These are phyloP conservation scores for Linum lewisii DNA, from an alignment of 345 rosid species.

Conservation along the genomic window DNA sequence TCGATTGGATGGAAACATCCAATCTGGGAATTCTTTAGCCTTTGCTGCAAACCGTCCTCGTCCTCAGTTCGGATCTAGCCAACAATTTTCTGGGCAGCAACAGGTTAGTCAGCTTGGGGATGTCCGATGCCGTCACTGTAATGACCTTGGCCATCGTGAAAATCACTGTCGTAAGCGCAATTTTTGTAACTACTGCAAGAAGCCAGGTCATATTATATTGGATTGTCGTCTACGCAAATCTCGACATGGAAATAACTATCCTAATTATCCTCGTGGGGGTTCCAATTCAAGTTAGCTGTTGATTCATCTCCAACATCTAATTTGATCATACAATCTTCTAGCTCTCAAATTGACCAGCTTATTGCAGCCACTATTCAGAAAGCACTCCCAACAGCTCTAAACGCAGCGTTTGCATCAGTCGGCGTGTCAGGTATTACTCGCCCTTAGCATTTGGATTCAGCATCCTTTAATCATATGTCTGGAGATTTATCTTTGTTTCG, in stretches of 20 bases:
- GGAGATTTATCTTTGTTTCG: background rate
- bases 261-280: background rate
- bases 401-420: background rate
- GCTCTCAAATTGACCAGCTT: background rate
- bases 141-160: background rate
- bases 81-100: background rate
- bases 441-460: background rate
- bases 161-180: background rate
- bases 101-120: background rate
- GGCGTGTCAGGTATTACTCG: background rate
- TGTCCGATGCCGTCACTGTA: background rate
- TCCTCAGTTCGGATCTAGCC: background rate
- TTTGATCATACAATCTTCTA: background rate
- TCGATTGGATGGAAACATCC: background rate
- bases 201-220: background rate
- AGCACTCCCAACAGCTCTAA: background rate
- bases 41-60: too few species aligned
- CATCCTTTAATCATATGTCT: background rate
- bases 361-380: background rate
- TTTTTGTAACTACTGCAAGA: background rate
- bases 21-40: too few species aligned
- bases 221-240: background rate
- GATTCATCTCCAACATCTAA: background rate
- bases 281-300: background rate
- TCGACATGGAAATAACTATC: background rate